phyloP scores from a whole-genome alignment of 2,329 filamentous ascomycete genomes.

The Zopfia rhizophila region DNA sequence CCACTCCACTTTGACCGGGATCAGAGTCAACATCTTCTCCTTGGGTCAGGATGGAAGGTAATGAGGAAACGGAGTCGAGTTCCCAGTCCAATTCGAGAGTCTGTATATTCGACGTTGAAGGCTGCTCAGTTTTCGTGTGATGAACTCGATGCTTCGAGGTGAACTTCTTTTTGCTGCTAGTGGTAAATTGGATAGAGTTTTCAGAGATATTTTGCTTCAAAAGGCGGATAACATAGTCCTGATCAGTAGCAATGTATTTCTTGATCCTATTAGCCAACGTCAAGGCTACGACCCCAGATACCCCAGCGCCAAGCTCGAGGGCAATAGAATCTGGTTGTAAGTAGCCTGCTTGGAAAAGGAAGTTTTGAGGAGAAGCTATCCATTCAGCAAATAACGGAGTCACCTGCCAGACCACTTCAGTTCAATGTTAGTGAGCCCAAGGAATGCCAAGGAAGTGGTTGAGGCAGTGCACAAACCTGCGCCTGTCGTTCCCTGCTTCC shows the following conservation, averaged over 20 bases:
- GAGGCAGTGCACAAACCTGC: constrained; percentile 62
- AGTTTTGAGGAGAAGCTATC: constrained; percentile 72
- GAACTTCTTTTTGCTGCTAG: constrained; percentile 15
- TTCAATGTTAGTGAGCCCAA: constrained; percentile 30
- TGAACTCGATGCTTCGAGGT: constrained; percentile 22
- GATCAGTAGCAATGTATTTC: constrained; percentile 85
- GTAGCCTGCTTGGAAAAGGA: constrained; percentile 67
- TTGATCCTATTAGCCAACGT: constrained; percentile 69
- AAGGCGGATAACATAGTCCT: constrained; percentile 81
- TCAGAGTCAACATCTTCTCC: constrained; percentile 41
- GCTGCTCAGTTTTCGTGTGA: neutral
- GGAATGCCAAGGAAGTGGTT: constrained; percentile 33
- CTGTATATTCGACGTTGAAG: constrained; percentile 57
- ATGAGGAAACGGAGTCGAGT: constrained; percentile 56
- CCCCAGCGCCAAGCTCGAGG: constrained; percentile 88
- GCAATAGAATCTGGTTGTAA: constrained; percentile 68
- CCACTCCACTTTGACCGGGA: constrained; percentile 59
- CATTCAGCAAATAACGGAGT: constrained; percentile 85
- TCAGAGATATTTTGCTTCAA: constrained; percentile 79
- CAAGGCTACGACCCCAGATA: constrained; percentile 81
- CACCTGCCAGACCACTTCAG: constrained; percentile 86
- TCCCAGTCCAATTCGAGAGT: constrained; percentile 87
- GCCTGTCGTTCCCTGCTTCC: constrained; percentile 77
- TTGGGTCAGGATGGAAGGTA: constrained; percentile 62
- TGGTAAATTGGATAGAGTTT: constrained; percentile 56